These are phyloP conservation scores for Capniomyces stellatus DNA, from an alignment of 371 early-diverging fungal species.

Conservation along the genomic window DNA sequence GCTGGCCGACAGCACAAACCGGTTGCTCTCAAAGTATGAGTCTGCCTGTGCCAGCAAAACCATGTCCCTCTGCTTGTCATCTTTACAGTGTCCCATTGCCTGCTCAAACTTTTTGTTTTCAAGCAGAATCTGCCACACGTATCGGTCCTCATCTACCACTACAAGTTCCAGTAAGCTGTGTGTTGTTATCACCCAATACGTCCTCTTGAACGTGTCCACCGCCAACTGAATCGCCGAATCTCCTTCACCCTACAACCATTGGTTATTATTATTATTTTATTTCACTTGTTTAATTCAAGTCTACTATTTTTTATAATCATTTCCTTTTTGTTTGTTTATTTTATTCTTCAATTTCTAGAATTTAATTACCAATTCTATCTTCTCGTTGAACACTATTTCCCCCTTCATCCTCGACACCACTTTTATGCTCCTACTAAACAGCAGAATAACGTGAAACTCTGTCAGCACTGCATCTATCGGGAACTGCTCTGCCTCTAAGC, in stretches of 20 bases:
- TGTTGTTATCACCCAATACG: constrained; percentile 77
- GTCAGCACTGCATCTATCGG: constrained; percentile 63
- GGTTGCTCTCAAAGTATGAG: constrained; percentile 51
- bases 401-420: constrained; percentile 62
- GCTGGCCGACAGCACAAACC: constrained; percentile 56
- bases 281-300: no score
- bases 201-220: constrained; percentile 54
- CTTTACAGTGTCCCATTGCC: constrained; percentile 51
- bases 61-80: constrained; percentile 47
- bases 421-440: constrained; percentile 50
- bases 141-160: constrained; percentile 71
- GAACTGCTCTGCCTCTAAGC: constrained; percentile 28
- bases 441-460: constrained; percentile 69
- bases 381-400: no score
- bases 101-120: constrained; percentile 48
- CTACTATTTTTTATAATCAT: no score
- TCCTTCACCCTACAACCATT: constrained; percentile 36
- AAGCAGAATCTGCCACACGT: constrained; percentile 80
- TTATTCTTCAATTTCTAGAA: no score
- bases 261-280: constrained; percentile 30
- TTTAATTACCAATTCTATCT: no score
- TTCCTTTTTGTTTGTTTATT: constrained; percentile 59
- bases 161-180: constrained; percentile 64
- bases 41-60: constrained; percentile 72
- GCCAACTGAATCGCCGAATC: no score